A percentile compares a stretch with the other conserved stretches of the same genome.
phyloP scores from a whole-genome alignment of 1,284 basidiomycete species.

The Ustilago xerochloae region DNA sequence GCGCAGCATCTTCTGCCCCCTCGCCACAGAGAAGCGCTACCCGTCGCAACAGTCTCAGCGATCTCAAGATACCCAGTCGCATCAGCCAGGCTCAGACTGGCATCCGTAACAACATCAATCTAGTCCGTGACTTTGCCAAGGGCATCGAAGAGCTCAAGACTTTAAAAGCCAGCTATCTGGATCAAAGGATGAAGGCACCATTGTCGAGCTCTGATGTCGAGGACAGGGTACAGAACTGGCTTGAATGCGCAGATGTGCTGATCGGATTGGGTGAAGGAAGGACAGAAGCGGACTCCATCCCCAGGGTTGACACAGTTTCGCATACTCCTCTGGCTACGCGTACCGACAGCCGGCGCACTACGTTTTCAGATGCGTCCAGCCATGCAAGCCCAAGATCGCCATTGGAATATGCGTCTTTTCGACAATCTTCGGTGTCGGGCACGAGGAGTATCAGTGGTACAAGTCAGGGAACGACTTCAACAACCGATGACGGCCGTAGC shows the following conservation, averaged over 20 bases:
- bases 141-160: constrained; percentile 58
- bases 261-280: constrained; percentile 53
- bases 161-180: constrained; percentile 41
- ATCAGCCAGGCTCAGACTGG: constrained; percentile 57
- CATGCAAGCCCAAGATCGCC: constrained; percentile 13
- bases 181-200: constrained; percentile 10
- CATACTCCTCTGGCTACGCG: constrained; percentile 36
- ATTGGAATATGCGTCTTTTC: constrained; percentile 13
- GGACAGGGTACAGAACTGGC: constrained; percentile 39
- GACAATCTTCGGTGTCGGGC: constrained; percentile 10
- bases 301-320: constrained; percentile 42
- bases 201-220: not conserved
- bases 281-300: constrained; percentile 39
- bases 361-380: constrained; percentile 20
- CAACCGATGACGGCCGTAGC: constrained; percentile 26
- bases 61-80: constrained; percentile 55
- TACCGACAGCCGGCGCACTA: constrained; percentile 17
- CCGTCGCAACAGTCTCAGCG: constrained; percentile 53
- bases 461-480: constrained; percentile 29
- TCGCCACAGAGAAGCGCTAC: constrained; percentile 9
- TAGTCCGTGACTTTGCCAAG: constrained; percentile 55
- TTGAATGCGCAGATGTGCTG: constrained; percentile 59
- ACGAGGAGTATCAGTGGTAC: constrained; percentile 36
- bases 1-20: not conserved
- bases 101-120: constrained; percentile 48